These are phyloP conservation scores for Hanseniaspora valbyensis DNA, from an alignment of 805 yeast genomes.

Conservation along the genomic window DNA sequence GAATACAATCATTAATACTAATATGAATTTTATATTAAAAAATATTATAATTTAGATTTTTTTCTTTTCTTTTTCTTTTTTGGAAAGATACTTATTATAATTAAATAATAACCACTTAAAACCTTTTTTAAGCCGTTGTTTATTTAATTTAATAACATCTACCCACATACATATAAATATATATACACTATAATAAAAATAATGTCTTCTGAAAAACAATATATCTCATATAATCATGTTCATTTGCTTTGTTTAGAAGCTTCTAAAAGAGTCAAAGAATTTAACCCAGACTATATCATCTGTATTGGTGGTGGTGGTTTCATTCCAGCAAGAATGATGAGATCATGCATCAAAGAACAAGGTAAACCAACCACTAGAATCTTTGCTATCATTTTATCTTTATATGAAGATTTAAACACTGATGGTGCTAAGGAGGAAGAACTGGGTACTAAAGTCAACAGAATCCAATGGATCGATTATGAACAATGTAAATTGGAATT, in stretches of 20 bases:
- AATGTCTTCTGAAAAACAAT: slow-evolving; percentile 40
- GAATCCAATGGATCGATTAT: slow-evolving; percentile 80
- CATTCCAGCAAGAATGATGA: slow-evolving; percentile 90
- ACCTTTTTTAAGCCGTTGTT: neutral
- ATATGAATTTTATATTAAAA: no score
- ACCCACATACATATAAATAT: neutral
- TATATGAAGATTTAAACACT: slow-evolving; percentile 72
- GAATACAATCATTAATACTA: no score
- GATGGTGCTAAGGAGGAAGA: slow-evolving; percentile 45
- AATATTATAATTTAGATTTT: no score
- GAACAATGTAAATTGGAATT: slow-evolving; percentile 46
- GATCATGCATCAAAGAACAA: slow-evolving; percentile 81
- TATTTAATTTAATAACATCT: no score
- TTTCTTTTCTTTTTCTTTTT: no score
- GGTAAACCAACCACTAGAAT: slow-evolving; percentile 83
- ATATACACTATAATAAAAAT: neutral
- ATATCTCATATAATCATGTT: slow-evolving; percentile 69
- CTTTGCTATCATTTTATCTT: slow-evolving; percentile 86
- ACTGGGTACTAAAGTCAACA: slow-evolving; percentile 56
- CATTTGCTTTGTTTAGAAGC: slow-evolving; percentile 60
- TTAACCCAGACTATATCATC: slow-evolving; percentile 80
- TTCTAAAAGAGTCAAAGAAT: slow-evolving; percentile 51
- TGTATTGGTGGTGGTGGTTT: slow-evolving; percentile 98
- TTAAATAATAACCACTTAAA: neutral
- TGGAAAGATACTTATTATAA: neutral